These are phyloP conservation scores for Tolypocladium ovalisporum DNA, from an alignment of 2,329 filamentous ascomycete genomes.

Conservation along the genomic window DNA sequence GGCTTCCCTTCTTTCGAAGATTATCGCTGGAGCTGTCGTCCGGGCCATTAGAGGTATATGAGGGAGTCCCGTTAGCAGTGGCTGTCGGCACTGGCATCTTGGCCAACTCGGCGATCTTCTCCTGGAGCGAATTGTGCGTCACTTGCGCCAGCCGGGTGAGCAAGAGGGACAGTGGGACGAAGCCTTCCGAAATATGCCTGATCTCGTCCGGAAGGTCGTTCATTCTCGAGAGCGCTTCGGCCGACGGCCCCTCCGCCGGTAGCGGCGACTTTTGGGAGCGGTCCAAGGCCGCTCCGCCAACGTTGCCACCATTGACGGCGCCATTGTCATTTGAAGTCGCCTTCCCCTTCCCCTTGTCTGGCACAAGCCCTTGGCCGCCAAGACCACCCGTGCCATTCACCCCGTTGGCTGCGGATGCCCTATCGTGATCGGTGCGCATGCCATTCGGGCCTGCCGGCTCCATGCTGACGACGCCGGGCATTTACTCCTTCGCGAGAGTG, in stretches of 20 bases:
- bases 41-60: conserved; percentile 16
- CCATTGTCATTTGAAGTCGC: conserved; percentile 5
- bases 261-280: conserved; percentile 2
- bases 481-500: conserved; percentile 15
- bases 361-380: conserved; percentile 11
- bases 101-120: conserved; percentile 59
- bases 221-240: conserved; percentile 21
- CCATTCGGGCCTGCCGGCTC: conserved; percentile 43
- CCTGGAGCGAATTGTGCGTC: conserved; percentile 67
- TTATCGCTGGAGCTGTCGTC: conserved; percentile 56
- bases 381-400: conserved; percentile 25
- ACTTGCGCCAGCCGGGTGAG: conserved; percentile 72
- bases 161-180: conserved; percentile 64
- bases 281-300: conserved; percentile 6
- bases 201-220: conserved; percentile 52
- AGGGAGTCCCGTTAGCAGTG: conserved; percentile 39
- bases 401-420: conserved; percentile 33
- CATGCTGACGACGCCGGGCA: conserved; percentile 45
- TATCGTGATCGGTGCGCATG: conserved; percentile 44
- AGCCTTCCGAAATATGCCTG: conserved; percentile 62
- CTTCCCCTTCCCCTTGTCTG: conserved; percentile 21
- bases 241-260: conserved; percentile 3
- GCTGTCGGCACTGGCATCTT: conserved; percentile 48
- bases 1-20: conserved; percentile 59
- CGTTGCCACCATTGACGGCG: conserved; percentile 16